phyloP scores from a whole-genome alignment of 208 protist species.

The Entamoeba dispar region DNA sequence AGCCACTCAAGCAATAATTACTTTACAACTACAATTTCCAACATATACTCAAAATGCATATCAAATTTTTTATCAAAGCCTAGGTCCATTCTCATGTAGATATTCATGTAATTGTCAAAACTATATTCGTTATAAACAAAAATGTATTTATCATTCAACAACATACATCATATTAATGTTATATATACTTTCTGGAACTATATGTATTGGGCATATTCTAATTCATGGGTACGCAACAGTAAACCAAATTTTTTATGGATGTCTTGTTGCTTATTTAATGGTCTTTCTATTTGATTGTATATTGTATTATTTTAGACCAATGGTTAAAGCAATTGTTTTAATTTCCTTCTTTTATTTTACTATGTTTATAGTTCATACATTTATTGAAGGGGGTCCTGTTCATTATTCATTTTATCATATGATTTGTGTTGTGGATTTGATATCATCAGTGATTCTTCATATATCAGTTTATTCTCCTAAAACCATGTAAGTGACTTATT shows the following conservation, averaged over 20 bases:
- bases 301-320: neutral
- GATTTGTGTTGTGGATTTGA: neutral
- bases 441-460: neutral
- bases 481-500: neutral
- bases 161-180: neutral
- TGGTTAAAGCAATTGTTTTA: neutral
- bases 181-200: neutral
- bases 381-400: neutral
- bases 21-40: neutral
- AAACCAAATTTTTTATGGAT: neutral
- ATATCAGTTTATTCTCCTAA: neutral
- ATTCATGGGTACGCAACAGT: neutral
- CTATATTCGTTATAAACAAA: neutral
- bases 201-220: neutral
- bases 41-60: neutral
- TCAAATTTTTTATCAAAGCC: neutral
- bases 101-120: neutral
- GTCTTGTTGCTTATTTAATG: neutral
- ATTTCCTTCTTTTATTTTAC: neutral
- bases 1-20: neutral
- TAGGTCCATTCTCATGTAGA: neutral
- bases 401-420: neutral
- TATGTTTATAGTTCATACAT: neutral
- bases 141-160: neutral
- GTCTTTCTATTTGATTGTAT: neutral